Evolutionary conservation across 2,329 filamentous ascomycete genomes (phyloP).

Genomic region (Penicillium sp.): DNA sequence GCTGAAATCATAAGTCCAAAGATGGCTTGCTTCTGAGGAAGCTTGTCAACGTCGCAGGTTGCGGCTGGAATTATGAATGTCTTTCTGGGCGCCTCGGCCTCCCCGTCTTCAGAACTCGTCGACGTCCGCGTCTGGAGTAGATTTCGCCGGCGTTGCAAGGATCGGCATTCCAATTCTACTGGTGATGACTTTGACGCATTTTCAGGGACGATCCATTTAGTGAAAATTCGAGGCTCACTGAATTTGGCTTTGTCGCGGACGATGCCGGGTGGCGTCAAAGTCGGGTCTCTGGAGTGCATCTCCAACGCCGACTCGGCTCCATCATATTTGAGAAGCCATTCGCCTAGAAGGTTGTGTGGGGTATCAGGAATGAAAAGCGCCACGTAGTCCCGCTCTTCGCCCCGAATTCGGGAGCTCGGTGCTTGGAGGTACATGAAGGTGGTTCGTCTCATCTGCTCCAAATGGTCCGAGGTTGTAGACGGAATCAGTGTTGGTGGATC

Average conservation of each 20-base stretch:
- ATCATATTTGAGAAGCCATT: conserved; percentile 24
- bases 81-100: conserved; percentile 15
- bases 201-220: conserved; percentile 22
- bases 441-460: conserved; percentile 34
- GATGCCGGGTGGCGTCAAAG: conserved; percentile 18
- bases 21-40: conserved; percentile 49
- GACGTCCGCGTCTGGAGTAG: conserved; percentile 22
- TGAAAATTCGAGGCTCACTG: conserved; percentile 27
- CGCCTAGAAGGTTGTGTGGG: conserved; percentile 11
- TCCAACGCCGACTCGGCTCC: conserved; percentile 26
- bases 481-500: conserved; percentile 8
- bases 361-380: conserved; percentile 30
- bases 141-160: conserved; percentile 30
- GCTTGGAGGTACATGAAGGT: conserved; percentile 32
- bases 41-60: conserved; percentile 37
- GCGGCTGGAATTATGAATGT: conserved; percentile 22
- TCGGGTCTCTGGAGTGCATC: conserved; percentile 16
- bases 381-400: conserved; percentile 24
- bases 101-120: conserved; percentile 7
- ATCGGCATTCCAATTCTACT: conserved; percentile 29
- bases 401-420: conserved; percentile 10
- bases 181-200: conserved; percentile 1
- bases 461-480: conserved; percentile 18
- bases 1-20: conserved; percentile 68
- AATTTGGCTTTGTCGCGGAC: conserved; percentile 29